Conservation (phyloP, 768 basidiomycete species). For the Suillus hirtellus region DNA sequence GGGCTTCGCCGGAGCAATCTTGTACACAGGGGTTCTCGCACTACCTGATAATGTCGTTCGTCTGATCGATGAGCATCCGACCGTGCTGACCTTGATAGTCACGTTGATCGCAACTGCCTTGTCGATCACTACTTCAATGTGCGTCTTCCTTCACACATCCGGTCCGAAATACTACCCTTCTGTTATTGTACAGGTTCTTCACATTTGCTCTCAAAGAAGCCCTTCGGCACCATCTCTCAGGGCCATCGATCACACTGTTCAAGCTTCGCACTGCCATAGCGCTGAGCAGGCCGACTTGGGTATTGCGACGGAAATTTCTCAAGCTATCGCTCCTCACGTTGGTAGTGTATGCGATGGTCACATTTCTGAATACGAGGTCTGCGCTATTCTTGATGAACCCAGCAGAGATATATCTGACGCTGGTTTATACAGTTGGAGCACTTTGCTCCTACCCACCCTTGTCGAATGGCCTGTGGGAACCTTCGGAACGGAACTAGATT, state of each 20-base stretch:
- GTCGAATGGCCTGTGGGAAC: not conserved
- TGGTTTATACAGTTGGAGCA: constrained; percentile 4
- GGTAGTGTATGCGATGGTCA: not conserved
- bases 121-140: constrained; percentile 1
- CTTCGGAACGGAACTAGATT: not conserved
- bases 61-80: not conserved
- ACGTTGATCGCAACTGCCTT: not conserved
- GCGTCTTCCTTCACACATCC: not conserved
- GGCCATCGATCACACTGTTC: not conserved
- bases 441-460: not conserved
- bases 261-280: not conserved
- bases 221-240: not conserved
- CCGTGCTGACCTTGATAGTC: not conserved
- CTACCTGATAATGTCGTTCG: not conserved
- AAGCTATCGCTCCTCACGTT: not conserved
- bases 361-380: not conserved
- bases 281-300: not conserved
- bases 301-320: not conserved
- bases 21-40: not conserved
- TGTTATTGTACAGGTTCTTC: not conserved
- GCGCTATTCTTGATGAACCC: not conserved
- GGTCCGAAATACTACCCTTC: not conserved
- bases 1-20: not conserved
- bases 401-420: not conserved
- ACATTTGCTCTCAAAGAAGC: not conserved